Conservation (phyloP, 2,329 filamentous ascomycete genomes). For the Alternaria metachromatica region DNA sequence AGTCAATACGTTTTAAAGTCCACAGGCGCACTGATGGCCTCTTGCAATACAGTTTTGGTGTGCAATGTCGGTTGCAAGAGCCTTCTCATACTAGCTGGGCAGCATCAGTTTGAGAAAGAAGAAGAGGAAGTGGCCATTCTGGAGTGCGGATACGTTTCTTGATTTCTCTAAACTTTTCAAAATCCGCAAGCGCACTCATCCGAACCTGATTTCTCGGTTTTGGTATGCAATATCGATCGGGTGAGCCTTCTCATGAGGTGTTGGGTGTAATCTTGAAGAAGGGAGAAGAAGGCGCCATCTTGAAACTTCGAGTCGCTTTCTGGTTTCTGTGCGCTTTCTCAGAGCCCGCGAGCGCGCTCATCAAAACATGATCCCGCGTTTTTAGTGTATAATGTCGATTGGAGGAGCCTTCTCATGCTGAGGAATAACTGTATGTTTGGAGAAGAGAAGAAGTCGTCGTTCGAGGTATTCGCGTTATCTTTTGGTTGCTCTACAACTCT, state of each 20-base stretch:
- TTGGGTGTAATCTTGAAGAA: neutral
- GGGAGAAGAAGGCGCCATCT: neutral
- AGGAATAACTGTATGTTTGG: too few relatives aligned
- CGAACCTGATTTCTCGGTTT: rapidly evolving
- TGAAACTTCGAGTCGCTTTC: neutral
- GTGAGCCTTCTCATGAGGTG: neutral
- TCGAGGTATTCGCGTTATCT: too few relatives aligned
- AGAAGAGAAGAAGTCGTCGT: too few relatives aligned
- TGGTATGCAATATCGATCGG: neutral
- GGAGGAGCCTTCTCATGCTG: neutral
- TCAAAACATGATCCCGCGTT: neutral
- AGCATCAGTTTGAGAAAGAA: too few relatives aligned
- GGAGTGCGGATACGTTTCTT: too few relatives aligned
- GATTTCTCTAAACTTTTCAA: neutral
- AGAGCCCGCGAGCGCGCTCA: neutral
- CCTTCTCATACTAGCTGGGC: too few relatives aligned
- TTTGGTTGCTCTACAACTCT: too few relatives aligned
- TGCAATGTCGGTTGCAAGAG: too few relatives aligned
- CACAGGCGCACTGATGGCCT: too few relatives aligned
- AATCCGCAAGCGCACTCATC: neutral
- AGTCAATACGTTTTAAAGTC: too few relatives aligned
- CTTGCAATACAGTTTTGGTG: too few relatives aligned
- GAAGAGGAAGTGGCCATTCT: neutral
- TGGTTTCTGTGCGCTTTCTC: neutral
- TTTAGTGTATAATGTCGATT: neutral